These are phyloP conservation scores for Ogataea wickerhamii DNA, from an alignment of 805 yeast species.

Conservation along the genomic window DNA sequence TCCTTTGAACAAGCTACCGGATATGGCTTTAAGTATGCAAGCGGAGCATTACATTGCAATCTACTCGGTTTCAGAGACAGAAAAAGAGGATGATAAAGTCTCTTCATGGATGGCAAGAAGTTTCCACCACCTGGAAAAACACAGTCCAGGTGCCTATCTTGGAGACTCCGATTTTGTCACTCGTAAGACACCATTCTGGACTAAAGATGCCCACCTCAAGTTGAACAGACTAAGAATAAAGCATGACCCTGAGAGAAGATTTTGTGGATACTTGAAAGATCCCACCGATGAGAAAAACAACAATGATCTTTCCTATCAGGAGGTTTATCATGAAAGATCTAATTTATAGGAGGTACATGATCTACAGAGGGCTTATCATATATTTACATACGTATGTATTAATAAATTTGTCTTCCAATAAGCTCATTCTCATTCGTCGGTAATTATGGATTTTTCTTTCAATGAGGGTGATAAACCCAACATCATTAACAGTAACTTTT, in stretches of 20 bases:
- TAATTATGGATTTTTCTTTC: too few species aligned
- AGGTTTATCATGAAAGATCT: constrained; percentile 4
- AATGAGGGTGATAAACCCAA: too few species aligned
- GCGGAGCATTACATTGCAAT: constrained; percentile 10
- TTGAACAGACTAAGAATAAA: constrained; percentile 6
- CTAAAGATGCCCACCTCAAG: constrained; percentile 5
- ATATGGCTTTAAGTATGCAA: constrained; percentile 11
- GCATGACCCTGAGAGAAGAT: constrained; percentile 6
- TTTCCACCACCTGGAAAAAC: constrained; percentile 5
- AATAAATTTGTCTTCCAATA: too few species aligned
- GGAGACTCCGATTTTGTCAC: constrained; percentile 11
- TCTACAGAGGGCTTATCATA: too few species aligned
- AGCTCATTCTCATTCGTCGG: too few species aligned
- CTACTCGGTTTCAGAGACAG: constrained; percentile 6
- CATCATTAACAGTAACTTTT: too few species aligned
- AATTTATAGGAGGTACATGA: constrained; percentile 1
- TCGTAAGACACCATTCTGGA: constrained; percentile 9
- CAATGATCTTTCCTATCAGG: constrained; percentile 4
- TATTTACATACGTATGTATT: too few species aligned
- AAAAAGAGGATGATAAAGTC: constrained; percentile 6
- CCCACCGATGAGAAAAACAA: constrained; percentile 6
- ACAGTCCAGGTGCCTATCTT: constrained; percentile 10
- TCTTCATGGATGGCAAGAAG: constrained; percentile 10
- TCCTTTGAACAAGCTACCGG: constrained; percentile 8
- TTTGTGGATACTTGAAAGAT: constrained; percentile 9